phyloP scores from a whole-genome alignment of 2,329 filamentous ascomycete genomes.

The Zasmidium cellare region DNA sequence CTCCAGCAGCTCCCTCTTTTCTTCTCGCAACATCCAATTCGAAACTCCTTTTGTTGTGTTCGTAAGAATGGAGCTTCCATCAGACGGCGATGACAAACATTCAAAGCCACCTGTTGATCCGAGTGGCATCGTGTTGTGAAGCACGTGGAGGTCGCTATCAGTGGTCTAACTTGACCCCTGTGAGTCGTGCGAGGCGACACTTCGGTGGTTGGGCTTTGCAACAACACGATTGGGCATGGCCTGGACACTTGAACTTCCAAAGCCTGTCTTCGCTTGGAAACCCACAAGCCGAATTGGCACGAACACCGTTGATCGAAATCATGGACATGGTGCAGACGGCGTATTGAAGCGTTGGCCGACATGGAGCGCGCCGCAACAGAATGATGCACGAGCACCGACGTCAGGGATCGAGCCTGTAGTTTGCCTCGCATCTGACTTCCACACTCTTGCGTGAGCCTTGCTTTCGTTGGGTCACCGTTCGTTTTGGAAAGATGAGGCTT shows the following conservation, averaged over 20 bases:
- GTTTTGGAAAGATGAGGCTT: background rate
- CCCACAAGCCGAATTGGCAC: background rate
- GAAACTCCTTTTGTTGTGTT: background rate
- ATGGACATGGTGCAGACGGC: background rate
- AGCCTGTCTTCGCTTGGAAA: background rate
- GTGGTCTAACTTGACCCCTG: background rate
- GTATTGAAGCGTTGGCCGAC: background rate
- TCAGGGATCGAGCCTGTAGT: background rate
- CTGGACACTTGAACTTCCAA: background rate
- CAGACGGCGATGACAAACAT: too few relatives aligned
- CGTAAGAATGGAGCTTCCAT: background rate
- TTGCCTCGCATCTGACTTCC: background rate
- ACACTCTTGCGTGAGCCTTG: background rate
- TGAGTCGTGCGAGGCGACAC: background rate
- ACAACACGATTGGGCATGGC: background rate
- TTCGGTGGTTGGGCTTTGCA: background rate
- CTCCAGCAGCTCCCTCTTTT: too few relatives aligned
- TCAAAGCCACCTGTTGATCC: background rate
- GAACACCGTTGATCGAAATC: background rate
- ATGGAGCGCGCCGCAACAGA: too few relatives aligned
- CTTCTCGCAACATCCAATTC: too few relatives aligned
- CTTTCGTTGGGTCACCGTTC: background rate
- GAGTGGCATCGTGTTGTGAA: background rate
- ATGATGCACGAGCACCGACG: background rate
- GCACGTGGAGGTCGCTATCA: background rate